Evolutionary conservation across 192 early-diverging fungal species (phyloP).

Genomic region (Backusella tarrabulga): DNA sequence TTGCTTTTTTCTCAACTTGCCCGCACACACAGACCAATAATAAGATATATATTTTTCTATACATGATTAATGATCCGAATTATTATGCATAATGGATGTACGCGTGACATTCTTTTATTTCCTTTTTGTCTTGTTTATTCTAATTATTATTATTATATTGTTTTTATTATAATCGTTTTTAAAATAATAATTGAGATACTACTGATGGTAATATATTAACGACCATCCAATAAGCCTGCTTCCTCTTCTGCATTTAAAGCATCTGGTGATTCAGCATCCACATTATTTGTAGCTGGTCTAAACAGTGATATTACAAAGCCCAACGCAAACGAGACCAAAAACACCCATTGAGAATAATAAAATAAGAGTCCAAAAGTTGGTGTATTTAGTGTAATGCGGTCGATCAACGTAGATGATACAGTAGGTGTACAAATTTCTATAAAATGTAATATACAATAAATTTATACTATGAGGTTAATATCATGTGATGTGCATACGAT

Average conservation of each 20-base stretch:
- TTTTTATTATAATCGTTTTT: not conserved
- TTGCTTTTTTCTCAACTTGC: not conserved
- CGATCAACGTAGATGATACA: constrained; percentile 44
- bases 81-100: not conserved
- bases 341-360: constrained; percentile 53
- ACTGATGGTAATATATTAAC: not conserved
- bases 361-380: constrained; percentile 47
- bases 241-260: constrained; percentile 40
- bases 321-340: constrained; percentile 38
- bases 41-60: not conserved
- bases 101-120: not conserved
- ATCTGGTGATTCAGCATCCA: constrained; percentile 37
- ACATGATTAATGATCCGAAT: not conserved
- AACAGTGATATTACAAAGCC: constrained; percentile 43
- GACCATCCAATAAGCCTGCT: constrained; percentile 24
- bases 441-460: not conserved
- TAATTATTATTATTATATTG: not conserved
- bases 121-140: not conserved
- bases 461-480: not conserved
- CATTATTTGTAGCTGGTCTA: constrained; percentile 28
- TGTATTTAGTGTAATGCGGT: constrained; percentile 43
- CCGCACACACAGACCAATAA: not conserved
- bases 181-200: not conserved
- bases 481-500: not conserved
- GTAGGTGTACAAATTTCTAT: constrained; percentile 54